A percentile compares a stretch with the other conserved stretches of the same genome.
Conservation (phyloP, 345 rosid species). For the Eucalyptus polyanthemos region DNA sequence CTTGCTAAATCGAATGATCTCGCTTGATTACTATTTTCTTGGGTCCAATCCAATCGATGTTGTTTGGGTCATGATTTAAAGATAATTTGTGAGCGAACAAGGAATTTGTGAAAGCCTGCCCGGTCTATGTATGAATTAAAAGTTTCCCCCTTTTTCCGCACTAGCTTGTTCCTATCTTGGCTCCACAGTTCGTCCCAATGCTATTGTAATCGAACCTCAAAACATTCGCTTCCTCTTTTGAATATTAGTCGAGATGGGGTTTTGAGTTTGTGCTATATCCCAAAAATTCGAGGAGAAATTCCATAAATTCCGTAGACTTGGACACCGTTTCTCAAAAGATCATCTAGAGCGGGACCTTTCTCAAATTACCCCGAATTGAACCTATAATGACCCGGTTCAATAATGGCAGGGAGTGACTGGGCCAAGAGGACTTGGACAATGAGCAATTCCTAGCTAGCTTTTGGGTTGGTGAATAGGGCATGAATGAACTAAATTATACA, state of each 20-base stretch:
- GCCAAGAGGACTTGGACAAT: too few relatives aligned
- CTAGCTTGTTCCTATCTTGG: neutral
- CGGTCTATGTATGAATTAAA: neutral
- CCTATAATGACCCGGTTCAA: fast-evolving
- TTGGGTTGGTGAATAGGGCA: too few relatives aligned
- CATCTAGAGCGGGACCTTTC: neutral
- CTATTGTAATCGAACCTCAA: neutral
- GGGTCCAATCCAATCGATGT: neutral
- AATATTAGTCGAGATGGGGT: neutral
- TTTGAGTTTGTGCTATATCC: neutral
- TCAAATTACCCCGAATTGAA: neutral
- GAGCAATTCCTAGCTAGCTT: too few relatives aligned
- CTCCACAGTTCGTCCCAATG: neutral
- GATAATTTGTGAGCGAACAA: neutral
- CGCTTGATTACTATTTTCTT: neutral
- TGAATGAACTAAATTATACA: too few relatives aligned
- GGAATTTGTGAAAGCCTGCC: neutral
- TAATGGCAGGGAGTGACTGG: too few relatives aligned
- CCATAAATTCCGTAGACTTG: neutral
- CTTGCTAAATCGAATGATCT: neutral
- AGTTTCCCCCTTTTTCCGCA: neutral
- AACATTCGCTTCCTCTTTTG: neutral
- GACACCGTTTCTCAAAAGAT: neutral
- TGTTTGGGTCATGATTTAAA: neutral
- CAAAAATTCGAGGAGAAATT: neutral